Conservation (phyloP, 139 green algal genomes). For the Picochlorum costavermella region DNA sequence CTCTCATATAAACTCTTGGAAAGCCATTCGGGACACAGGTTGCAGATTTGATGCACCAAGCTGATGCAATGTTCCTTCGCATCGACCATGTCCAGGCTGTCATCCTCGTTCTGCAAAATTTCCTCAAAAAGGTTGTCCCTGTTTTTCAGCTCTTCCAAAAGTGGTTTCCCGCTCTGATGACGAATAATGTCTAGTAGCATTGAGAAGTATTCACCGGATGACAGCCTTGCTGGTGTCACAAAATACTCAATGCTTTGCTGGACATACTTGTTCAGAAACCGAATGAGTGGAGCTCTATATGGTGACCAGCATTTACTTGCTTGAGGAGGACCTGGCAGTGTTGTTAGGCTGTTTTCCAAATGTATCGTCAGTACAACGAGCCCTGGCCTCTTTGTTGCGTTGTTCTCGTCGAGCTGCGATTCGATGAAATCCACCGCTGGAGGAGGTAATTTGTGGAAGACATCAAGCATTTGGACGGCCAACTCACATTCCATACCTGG, state of each 20-base stretch:
- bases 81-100: conserved; percentile 2
- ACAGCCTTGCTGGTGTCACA: conserved; percentile 36
- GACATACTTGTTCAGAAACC: conserved; percentile 78
- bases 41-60: conserved; percentile 64
- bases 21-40: conserved; percentile 70
- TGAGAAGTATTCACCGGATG: conserved; percentile 58
- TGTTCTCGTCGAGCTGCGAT: conserved; percentile 28
- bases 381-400: conserved; percentile 30
- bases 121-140: neutral
- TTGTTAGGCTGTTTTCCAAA: conserved; percentile 71
- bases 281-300: conserved; percentile 73
- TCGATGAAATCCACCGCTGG: conserved; percentile 80
- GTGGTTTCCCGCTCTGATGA: conserved; percentile 37
- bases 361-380: conserved; percentile 90
- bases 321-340: conserved; percentile 37
- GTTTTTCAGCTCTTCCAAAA: conserved; percentile 63
- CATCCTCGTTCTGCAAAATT: neutral
- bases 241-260: conserved; percentile 63
- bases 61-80: conserved; percentile 62
- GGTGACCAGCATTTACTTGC: conserved; percentile 58
- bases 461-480: conserved; percentile 77
- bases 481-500: conserved; percentile 77
- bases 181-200: conserved; percentile 78
- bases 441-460: conserved; percentile 92
- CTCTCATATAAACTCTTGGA: neutral